A percentile compares a stretch with the other conserved stretches of the same genome.
phyloP scores from a whole-genome alignment of 2,329 filamentous ascomycete genomes.

The Davidsoniella virescens region DNA sequence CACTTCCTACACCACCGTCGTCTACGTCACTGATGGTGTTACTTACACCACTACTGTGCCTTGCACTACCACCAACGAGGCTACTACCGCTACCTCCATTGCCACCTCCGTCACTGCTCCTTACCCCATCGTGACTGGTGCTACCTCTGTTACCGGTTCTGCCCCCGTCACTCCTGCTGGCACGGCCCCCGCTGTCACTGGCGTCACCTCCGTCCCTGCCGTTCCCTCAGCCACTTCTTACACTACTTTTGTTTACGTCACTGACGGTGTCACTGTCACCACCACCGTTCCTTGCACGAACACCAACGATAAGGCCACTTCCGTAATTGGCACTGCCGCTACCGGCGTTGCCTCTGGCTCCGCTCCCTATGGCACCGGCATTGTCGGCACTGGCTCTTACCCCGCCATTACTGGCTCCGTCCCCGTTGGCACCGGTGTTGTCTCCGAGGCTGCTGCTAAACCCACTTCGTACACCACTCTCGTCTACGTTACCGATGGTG shows the following conservation, averaged over 20 bases:
- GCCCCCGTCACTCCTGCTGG: neutral
- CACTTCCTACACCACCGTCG: neutral
- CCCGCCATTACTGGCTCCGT: neutral
- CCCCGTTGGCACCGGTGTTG: too few species aligned
- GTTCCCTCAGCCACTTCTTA: neutral
- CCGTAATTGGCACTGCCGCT: neutral
- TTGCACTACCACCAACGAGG: constrained; percentile 1
- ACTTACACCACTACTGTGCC: constrained; percentile 4
- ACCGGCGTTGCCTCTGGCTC: neutral
- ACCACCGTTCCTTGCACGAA: constrained; percentile 4
- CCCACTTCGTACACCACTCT: neutral
- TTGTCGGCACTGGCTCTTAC: neutral
- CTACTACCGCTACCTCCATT: neutral
- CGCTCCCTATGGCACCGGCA: neutral
- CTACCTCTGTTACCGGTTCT: neutral
- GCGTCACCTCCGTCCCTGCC: neutral
- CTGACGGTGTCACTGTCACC: constrained; percentile 3
- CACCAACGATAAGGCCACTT: neutral
- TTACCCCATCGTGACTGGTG: neutral
- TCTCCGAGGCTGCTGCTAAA: neutral
- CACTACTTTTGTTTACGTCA: constrained; percentile 1
- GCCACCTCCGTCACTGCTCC: neutral
- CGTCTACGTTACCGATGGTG: neutral
- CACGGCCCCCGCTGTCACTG: neutral
- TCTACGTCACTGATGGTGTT: constrained; percentile 2